Percentiles rank a stretch among this genome's conserved stretches.
Evolutionary conservation across 2,329 filamentous ascomycete genomes (phyloP).

Genomic region (Chrysosporium queenslandicum): DNA sequence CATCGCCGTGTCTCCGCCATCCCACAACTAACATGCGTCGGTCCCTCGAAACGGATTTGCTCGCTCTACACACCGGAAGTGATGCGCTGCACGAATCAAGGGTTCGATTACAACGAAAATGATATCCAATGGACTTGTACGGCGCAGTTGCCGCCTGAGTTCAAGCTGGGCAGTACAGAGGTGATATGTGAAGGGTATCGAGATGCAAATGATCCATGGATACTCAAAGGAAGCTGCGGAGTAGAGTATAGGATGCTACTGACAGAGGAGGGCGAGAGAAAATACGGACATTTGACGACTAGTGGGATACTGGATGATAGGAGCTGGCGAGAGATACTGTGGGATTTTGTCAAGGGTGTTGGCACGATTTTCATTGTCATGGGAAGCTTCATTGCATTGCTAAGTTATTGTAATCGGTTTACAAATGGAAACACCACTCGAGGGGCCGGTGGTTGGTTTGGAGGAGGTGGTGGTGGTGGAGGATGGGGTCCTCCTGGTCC

Average conservation of each 20-base stretch:
- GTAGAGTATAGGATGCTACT: slow-evolving; percentile 77
- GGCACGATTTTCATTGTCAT: slow-evolving; percentile 30
- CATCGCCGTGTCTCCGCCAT: slow-evolving; percentile 66
- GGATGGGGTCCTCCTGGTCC: slow-evolving; percentile 20
- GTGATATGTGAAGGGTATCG: slow-evolving; percentile 88
- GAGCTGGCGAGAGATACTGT: slow-evolving; percentile 3
- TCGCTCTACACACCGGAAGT: slow-evolving; percentile 63
- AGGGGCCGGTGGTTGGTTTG: slow-evolving; percentile 33
- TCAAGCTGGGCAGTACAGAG: slow-evolving; percentile 73
- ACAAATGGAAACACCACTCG: slow-evolving; percentile 46
- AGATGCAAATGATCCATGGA: slow-evolving; percentile 63
- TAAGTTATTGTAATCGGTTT: slow-evolving; percentile 12
- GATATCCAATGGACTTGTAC: slow-evolving; percentile 89
- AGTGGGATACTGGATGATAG: slow-evolving; percentile 27
- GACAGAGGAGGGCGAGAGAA: slow-evolving; percentile 63
- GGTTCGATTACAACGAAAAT: slow-evolving; percentile 64
- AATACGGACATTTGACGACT: slow-evolving; percentile 50
- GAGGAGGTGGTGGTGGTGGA: slow-evolving; percentile 15
- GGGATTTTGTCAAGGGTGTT: slow-evolving; percentile 14
- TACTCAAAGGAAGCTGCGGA: slow-evolving; percentile 86
- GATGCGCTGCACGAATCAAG: slow-evolving; percentile 84
- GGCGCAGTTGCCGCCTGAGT: slow-evolving; percentile 51
- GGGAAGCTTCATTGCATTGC: slow-evolving; percentile 19
- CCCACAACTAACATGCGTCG: slow-evolving; percentile 69
- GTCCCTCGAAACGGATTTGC: slow-evolving; percentile 52